Percentiles rank a stretch among this genome's conserved stretches.
These are phyloP conservation scores for Pythium sukuiense DNA, from an alignment of 352 stramenopile genomes.

Conservation along the genomic window DNA sequence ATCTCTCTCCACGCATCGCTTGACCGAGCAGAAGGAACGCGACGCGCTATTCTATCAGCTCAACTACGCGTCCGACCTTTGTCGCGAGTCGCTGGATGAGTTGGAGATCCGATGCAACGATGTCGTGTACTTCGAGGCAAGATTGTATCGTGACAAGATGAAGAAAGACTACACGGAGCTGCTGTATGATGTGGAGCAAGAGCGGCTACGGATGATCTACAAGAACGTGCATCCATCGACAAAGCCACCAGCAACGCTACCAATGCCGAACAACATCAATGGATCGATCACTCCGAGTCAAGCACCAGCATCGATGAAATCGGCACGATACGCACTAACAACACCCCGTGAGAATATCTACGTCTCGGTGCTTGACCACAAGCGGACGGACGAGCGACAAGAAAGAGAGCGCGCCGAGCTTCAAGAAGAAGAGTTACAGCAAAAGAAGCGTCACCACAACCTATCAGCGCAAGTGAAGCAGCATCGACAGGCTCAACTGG, in stretches of 20 bases:
- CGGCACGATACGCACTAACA: conserved; percentile 28
- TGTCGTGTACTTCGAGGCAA: conserved; percentile 39
- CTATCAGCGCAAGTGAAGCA: conserved; percentile 44
- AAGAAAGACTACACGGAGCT: conserved; percentile 76
- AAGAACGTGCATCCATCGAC: conserved; percentile 24
- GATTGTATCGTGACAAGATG: conserved; percentile 67
- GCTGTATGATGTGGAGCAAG: conserved; percentile 70
- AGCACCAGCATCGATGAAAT: conserved; percentile 12
- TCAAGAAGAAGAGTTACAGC: conserved; percentile 6
- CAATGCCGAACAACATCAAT: background rate
- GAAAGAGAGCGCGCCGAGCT: conserved; percentile 1
- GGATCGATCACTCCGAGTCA: conserved; percentile 5
- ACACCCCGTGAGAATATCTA: conserved; percentile 59
- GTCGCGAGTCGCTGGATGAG: conserved; percentile 47
- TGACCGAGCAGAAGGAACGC: conserved; percentile 67
- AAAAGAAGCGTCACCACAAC: conserved; percentile 2
- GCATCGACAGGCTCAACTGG: conserved; percentile 44
- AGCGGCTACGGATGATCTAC: conserved; percentile 66
- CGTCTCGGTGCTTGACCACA: conserved; percentile 27
- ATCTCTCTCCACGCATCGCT: conserved; percentile 60
- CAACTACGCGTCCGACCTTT: conserved; percentile 47
- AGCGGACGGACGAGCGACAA: conserved; percentile 19
- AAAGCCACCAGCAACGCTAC: background rate
- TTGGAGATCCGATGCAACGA: conserved; percentile 48
- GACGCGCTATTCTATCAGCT: conserved; percentile 59